Percentiles rank a stretch among this genome's conserved stretches.
Conservation (phyloP, 805 yeast genomes). For the Lipomyces sp. region DNA sequence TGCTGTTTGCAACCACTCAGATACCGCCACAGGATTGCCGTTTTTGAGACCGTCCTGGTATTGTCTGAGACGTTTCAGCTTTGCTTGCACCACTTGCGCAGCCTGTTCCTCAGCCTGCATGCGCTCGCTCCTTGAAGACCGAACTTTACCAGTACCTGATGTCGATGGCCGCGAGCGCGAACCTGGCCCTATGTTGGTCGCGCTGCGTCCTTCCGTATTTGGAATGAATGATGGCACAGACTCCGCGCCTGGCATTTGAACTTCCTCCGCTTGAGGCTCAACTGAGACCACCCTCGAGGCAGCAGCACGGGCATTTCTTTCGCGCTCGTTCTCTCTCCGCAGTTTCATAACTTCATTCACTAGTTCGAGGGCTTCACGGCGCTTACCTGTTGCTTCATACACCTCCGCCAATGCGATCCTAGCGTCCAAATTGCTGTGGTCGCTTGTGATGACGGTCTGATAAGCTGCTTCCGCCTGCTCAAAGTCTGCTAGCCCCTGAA, state of each 20-base stretch:
- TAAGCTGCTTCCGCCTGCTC: slow-evolving; percentile 66
- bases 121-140: slow-evolving; percentile 25
- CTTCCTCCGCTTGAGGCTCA: background rate
- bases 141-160: slow-evolving; percentile 4
- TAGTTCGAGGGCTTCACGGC: slow-evolving; percentile 43
- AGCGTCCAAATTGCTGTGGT: slow-evolving; percentile 64
- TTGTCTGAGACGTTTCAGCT: slow-evolving; percentile 26
- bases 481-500: slow-evolving; percentile 71
- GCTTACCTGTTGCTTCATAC: slow-evolving; percentile 52
- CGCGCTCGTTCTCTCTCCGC: slow-evolving; percentile 35
- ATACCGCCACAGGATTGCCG: slow-evolving; percentile 61
- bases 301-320: slow-evolving; percentile 5
- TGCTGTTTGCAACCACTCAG: slow-evolving; percentile 83
- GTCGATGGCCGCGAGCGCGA: slow-evolving; percentile 13
- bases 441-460: slow-evolving; percentile 53
- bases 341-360: slow-evolving; percentile 41
- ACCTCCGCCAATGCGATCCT: slow-evolving; percentile 83
- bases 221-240: slow-evolving; percentile 32
- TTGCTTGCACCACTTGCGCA: slow-evolving; percentile 24
- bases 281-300: slow-evolving; percentile 5
- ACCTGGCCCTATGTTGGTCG: slow-evolving; percentile 3
- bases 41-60: slow-evolving; percentile 27
- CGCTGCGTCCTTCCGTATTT: slow-evolving; percentile 18
- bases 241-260: slow-evolving; percentile 7
- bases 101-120: slow-evolving; percentile 34